Evolutionary conservation across 352 stramenopile genomes (phyloP), one percentile per base, ranked within the genome.

Genomic region (Globisporangium paroecandrum): DNA sequence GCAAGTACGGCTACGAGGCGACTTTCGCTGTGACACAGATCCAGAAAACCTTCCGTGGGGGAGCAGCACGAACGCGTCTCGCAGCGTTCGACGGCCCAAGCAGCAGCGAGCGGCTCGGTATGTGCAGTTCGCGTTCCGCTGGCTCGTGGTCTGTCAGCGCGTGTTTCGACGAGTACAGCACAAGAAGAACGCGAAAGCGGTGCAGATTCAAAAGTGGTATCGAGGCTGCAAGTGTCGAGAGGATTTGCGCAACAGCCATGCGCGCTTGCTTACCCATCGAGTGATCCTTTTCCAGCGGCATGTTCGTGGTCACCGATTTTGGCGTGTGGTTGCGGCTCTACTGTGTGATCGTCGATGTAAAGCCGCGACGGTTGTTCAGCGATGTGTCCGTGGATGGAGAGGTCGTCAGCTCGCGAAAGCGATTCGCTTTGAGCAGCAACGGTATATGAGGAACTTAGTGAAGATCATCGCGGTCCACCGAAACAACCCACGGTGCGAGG

Each of bases 11-110:
- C 1, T 71, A 83, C 15, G 84, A 92, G 62, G 76, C 79, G 49
- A 80, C 71, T 53, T 88, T 85, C 53, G 84, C 84, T 32, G 82
- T 80, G 56, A 83, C 70, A 13, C 75, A 84, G 58, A 87, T 89
- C 36, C 84, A 92, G 64, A 79, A 78, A 34, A 69, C 88, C 34
- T 57, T 73, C 25, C 77, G 81, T 9, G 84, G 82, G 1, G 65
- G 75, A 12, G 64, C 63, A 4, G 70, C 74, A 38, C 70, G 84
- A 1, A 68, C 46, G n/a, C 65, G 67, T 6, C 74, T 89, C 56
- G 65, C 68, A 29, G 66, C 66, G 0, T 77, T 85, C 38, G 69
- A 83, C 10, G 82, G 82, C 4, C 75, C 83, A 58, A 60, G 18
- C 72, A 77, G n/a, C 77, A 85, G 12, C 56, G 55, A 4, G 77